A percentile compares a stretch with the other conserved stretches of the same genome.
Conservation (phyloP, 805 yeast species). For the Lipomyces chichibuensis region DNA sequence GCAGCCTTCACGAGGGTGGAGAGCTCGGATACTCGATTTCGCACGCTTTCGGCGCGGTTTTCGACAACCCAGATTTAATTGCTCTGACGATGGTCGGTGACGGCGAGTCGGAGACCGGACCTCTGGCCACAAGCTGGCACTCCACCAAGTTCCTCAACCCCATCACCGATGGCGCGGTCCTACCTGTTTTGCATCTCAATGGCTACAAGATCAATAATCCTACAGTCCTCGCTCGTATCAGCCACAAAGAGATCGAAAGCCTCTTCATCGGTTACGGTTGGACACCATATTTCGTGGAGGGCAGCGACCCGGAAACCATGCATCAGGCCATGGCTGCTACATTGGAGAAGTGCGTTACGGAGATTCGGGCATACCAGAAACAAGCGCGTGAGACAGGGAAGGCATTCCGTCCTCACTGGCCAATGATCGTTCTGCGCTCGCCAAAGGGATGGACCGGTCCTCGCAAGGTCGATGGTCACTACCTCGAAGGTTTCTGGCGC, state of each 20-base stretch:
- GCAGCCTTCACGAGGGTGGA: conserved; percentile 13
- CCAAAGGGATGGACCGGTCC: conserved; percentile 17
- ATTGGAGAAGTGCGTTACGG: conserved; percentile 9
- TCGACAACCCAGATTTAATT: conserved; percentile 9
- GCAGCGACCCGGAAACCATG: conserved; percentile 12
- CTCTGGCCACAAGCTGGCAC: conserved; percentile 12
- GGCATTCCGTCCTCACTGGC: conserved; percentile 12
- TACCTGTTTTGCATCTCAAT: conserved; percentile 11
- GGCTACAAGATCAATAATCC: conserved; percentile 13
- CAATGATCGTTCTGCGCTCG: conserved; percentile 12
- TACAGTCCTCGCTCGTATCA: conserved; percentile 7
- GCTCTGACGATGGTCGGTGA: conserved; percentile 12
- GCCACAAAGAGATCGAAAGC: conserved; percentile 7
- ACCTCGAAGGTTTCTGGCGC: conserved; percentile 12
- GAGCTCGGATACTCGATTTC: conserved; percentile 14
- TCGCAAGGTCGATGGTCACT: conserved; percentile 12
- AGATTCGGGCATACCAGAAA: conserved; percentile 10
- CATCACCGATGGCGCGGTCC: conserved; percentile 14
- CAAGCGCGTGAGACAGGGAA: conserved; percentile 8
- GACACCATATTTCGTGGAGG: conserved; percentile 13
- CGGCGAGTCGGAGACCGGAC: conserved; percentile 16
- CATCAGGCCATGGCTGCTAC: conserved; percentile 14
- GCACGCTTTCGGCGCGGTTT: conserved; percentile 11
- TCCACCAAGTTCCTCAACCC: conserved; percentile 11
- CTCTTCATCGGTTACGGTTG: conserved; percentile 12